These are phyloP conservation scores for Arxiozyma bovina DNA, from an alignment of 1,139 yeast genomes.

Conservation along the genomic window DNA sequence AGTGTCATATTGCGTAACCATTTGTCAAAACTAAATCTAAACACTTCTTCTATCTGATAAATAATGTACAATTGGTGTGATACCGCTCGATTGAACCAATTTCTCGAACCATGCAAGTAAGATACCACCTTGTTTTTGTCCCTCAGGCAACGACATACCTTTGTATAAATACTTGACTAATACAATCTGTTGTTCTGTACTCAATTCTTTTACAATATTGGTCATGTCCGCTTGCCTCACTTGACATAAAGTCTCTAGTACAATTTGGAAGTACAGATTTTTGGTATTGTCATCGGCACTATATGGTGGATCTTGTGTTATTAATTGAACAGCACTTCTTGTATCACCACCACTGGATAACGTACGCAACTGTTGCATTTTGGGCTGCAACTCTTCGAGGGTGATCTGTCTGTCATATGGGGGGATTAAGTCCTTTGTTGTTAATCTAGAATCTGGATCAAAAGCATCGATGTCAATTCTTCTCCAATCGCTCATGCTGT, in stretches of 20 bases:
- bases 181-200: constrained; percentile 61
- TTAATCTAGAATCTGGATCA: constrained; percentile 67
- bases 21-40: constrained; percentile 4
- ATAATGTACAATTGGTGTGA: constrained; percentile 81
- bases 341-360: constrained; percentile 66
- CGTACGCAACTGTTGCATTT: constrained; percentile 52
- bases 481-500: constrained; percentile 39
- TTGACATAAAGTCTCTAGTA: constrained; percentile 66
- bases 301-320: constrained; percentile 73
- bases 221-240: constrained; percentile 68
- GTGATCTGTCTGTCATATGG: constrained; percentile 36
- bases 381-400: constrained; percentile 45
- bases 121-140: constrained; percentile 81
- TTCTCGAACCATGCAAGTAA: constrained; percentile 89
- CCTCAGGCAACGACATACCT: constrained; percentile 68
- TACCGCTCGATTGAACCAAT: constrained; percentile 73
- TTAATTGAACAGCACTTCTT: constrained; percentile 52
- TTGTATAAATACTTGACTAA: constrained; percentile 79
- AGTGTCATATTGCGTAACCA: background rate
- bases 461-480: constrained; percentile 86
- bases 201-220: constrained; percentile 48
- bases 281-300: constrained; percentile 48
- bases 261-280: constrained; percentile 42
- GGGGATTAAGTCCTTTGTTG: constrained; percentile 57
- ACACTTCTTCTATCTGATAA: constrained; percentile 80